phyloP scores from a whole-genome alignment of 179 eudicot genomes.

The Carnegiea gigantea region DNA sequence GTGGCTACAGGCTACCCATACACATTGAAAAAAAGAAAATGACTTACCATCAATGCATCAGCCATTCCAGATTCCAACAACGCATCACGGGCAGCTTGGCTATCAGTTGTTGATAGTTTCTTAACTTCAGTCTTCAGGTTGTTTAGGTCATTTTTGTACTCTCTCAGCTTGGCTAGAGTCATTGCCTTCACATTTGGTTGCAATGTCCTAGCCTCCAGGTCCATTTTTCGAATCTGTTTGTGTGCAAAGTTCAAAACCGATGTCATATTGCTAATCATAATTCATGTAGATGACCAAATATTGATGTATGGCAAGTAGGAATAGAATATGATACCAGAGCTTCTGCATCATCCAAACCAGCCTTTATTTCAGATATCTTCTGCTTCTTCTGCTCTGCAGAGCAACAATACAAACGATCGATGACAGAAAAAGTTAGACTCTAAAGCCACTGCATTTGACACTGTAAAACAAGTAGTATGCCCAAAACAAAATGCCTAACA shows the following conservation, averaged over 20 bases:
- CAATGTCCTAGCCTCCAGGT: slow-evolving; percentile 65
- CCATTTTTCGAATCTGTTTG: slow-evolving; percentile 64
- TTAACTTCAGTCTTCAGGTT: slow-evolving; percentile 56
- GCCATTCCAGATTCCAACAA: slow-evolving; percentile 62
- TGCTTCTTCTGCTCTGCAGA: slow-evolving; percentile 70
- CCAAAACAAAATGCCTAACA: too few species aligned
- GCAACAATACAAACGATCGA: neutral
- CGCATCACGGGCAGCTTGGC: slow-evolving; percentile 53
- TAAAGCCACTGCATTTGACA: neutral
- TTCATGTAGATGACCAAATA: neutral
- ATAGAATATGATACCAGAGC: slow-evolving; percentile 43
- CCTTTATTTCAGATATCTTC: slow-evolving; percentile 50
- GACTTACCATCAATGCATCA: slow-evolving; percentile 44
- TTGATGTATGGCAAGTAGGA: neutral
- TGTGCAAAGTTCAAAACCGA: slow-evolving; percentile 1
- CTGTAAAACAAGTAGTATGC: neutral
- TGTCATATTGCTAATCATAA: neutral
- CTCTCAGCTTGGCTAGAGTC: slow-evolving; percentile 61
- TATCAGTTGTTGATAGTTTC: slow-evolving; percentile 44
- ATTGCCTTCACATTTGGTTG: slow-evolving; percentile 48
- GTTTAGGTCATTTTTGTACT: slow-evolving; percentile 58
- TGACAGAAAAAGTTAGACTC: neutral
- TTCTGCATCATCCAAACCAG: slow-evolving; percentile 60
- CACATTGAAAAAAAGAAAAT: neutral
- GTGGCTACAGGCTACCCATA: neutral